These are phyloP conservation scores for Plectosphaerella cucumerina DNA, from an alignment of 2,329 filamentous ascomycete species.

Conservation along the genomic window DNA sequence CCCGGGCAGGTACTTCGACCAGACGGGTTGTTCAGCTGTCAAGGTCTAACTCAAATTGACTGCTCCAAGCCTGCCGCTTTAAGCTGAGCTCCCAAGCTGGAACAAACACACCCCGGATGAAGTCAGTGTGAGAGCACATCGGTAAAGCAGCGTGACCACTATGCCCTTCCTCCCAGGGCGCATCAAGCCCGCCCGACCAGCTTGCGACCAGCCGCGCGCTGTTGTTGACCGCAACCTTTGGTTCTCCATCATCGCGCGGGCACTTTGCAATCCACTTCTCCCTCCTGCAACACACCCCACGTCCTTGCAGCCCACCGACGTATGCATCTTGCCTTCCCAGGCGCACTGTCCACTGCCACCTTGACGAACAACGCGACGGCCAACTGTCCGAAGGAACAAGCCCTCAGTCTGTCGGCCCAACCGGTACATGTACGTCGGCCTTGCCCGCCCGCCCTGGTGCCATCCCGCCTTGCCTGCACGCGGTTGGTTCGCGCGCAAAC, in stretches of 20 bases:
- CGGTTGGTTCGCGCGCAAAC: conserved; percentile 10
- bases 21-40: no score
- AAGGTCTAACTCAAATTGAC: no score
- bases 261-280: conserved; percentile 14
- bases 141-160: no score
- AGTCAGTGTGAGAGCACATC: no score
- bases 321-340: conserved; percentile 16
- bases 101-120: no score
- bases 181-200: no score
- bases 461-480: neutral
- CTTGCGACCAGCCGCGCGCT: neutral
- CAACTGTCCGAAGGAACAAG: neutral
- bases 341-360: conserved; percentile 13
- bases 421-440: conserved; percentile 1
- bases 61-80: no score
- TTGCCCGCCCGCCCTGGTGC: neutral
- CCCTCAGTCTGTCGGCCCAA: conserved; percentile 5
- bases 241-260: conserved; percentile 6
- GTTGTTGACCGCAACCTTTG: conserved; percentile 16
- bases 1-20: no score
- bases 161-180: no score
- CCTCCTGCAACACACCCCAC: conserved; percentile 33
- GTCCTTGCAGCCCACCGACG: conserved; percentile 20
- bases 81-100: no score
- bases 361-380: conserved; percentile 14